Percentiles rank a stretch among this genome's conserved stretches.
These are phyloP conservation scores for Hypseocharis bilobata DNA, from an alignment of 441 rosid species.

Conservation along the genomic window DNA sequence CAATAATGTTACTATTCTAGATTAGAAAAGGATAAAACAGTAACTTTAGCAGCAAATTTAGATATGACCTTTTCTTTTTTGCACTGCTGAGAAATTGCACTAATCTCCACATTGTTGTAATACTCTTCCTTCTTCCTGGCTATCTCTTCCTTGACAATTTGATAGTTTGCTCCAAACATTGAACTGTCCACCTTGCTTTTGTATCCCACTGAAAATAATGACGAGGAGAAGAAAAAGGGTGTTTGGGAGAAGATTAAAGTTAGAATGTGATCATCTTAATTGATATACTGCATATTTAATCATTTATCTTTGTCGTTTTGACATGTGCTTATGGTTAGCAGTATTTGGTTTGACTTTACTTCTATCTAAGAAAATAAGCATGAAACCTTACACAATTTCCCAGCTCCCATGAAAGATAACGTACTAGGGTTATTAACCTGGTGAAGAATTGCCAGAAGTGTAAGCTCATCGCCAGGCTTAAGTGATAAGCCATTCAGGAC, in stretches of 20 bases:
- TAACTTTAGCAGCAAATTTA: background rate
- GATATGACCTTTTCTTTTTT: constrained; percentile 30
- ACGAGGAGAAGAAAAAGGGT: background rate
- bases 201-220: constrained; percentile 45
- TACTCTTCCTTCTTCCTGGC: constrained; percentile 36
- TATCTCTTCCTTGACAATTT: constrained; percentile 33
- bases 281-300: background rate
- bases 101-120: constrained; percentile 26
- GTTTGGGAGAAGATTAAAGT: background rate
- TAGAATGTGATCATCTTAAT: background rate
- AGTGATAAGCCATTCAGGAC: constrained; percentile 32
- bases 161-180: constrained; percentile 35
- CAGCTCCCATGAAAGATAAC: constrained; percentile 29
- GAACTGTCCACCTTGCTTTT: constrained; percentile 37
- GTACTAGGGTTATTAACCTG: constrained; percentile 22
- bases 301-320: background rate
- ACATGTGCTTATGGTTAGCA: background rate
- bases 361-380: background rate
- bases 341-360: background rate
- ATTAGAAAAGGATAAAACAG: too few relatives aligned
- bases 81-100: constrained; percentile 27
- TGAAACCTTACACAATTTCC: constrained; percentile 23
- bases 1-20: too few relatives aligned
- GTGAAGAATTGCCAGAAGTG: constrained; percentile 30
- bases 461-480: constrained; percentile 40